These are phyloP conservation scores for Ophiostoma novo-ulmi DNA, from an alignment of 2,329 filamentous ascomycete species.

Conservation along the genomic window DNA sequence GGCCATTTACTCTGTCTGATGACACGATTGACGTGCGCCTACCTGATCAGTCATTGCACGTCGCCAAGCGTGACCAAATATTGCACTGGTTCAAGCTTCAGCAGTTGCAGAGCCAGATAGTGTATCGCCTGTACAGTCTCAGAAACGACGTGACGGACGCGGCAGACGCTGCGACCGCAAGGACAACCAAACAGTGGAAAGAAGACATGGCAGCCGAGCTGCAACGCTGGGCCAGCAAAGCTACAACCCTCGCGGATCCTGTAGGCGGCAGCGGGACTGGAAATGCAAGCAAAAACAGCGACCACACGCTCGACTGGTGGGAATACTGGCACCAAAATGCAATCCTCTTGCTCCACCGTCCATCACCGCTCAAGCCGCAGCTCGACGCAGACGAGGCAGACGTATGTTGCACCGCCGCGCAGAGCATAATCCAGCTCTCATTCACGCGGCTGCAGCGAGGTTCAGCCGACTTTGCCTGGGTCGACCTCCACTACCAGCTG, in stretches of 20 bases:
- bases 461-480: conserved; percentile 28
- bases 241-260: neutral
- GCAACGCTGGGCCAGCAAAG: neutral
- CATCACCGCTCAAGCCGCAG: conserved; percentile 23
- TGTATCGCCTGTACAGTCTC: conserved; percentile 19
- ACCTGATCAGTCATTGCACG: conserved; percentile 20
- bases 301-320: conserved; percentile 26
- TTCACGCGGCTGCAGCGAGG: conserved; percentile 25
- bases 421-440: conserved; percentile 28
- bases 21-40: conserved; percentile 28
- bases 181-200: conserved; percentile 16
- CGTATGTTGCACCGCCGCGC: conserved; percentile 27
- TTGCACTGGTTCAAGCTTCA: conserved; percentile 30
- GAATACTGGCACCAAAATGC: conserved; percentile 30
- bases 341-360: conserved; percentile 29
- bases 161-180: neutral
- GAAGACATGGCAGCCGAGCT: conserved; percentile 16
- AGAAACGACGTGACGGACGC: neutral
- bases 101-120: conserved; percentile 28
- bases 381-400: conserved; percentile 20
- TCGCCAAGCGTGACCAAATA: conserved; percentile 22
- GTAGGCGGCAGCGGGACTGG: conserved; percentile 3
- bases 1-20: conserved; percentile 29
- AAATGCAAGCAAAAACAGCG: neutral
- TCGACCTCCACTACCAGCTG: conserved; percentile 30